Conservation (phyloP, 768 basidiomycete genomes). For the Lanmaoa pseudosensibilis region DNA sequence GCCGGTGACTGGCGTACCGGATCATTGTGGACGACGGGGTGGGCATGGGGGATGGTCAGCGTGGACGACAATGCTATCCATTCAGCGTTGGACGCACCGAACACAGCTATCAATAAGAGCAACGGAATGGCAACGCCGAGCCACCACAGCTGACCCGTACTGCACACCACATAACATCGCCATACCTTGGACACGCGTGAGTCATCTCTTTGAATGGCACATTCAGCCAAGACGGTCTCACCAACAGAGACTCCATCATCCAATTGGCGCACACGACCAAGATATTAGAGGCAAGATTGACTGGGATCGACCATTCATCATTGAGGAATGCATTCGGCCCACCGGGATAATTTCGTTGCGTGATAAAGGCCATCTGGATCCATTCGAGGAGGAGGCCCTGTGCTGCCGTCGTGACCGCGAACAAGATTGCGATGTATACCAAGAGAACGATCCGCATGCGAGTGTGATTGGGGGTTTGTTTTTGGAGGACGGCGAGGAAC, state of each 20-base stretch:
- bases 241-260: slow-evolving; percentile 11
- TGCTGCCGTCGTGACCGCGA: slow-evolving; percentile 15
- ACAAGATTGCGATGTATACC: slow-evolving; percentile 1
- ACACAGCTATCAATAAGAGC: slow-evolving; percentile 39
- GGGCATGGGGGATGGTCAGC: background rate
- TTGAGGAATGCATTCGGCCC: slow-evolving; percentile 27
- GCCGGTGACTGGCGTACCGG: background rate
- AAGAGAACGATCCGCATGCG: background rate
- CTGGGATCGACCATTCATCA: slow-evolving; percentile 5
- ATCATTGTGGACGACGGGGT: background rate
- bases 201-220: background rate
- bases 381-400: slow-evolving; percentile 15
- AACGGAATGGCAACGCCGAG: slow-evolving; percentile 38
- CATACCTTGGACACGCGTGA: slow-evolving; percentile 35
- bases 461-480: background rate
- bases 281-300: background rate
- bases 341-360: slow-evolving; percentile 29
- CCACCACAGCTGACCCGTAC: slow-evolving; percentile 35
- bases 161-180: slow-evolving; percentile 50
- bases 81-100: slow-evolving; percentile 33
- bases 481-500: background rate
- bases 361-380: slow-evolving; percentile 28
- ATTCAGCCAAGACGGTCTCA: background rate
- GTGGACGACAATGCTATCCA: background rate
- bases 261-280: slow-evolving; percentile 6